These are phyloP conservation scores for Phytophthora tubulina DNA, from an alignment of 352 stramenopile genomes.

Conservation along the genomic window DNA sequence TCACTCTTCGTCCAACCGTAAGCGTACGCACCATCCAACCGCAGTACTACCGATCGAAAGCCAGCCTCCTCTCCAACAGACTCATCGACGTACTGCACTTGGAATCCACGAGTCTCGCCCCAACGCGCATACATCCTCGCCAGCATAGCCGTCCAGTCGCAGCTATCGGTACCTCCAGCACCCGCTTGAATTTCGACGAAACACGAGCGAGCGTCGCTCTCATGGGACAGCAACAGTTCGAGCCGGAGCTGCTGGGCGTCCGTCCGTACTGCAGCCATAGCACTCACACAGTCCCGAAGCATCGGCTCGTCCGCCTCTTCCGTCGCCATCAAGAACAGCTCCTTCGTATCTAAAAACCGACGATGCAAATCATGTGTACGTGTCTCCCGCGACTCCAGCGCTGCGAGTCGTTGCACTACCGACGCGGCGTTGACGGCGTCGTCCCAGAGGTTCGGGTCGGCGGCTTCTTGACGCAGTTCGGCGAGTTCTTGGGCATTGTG, in stretches of 20 bases:
- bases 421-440: constrained; percentile 61
- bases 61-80: constrained; percentile 76
- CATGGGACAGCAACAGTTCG: constrained; percentile 66
- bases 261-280: constrained; percentile 47
- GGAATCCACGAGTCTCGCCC: constrained; percentile 52
- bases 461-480: constrained; percentile 54
- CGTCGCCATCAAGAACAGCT: constrained; percentile 61
- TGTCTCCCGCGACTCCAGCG: constrained; percentile 59
- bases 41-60: constrained; percentile 70
- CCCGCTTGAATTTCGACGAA: constrained; percentile 86
- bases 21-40: constrained; percentile 74
- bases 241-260: constrained; percentile 67
- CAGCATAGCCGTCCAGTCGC: constrained; percentile 97
- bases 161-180: constrained; percentile 95
- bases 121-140: constrained; percentile 95
- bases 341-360: constrained; percentile 72
- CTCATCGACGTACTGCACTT: constrained; percentile 91
- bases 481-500: constrained; percentile 54
- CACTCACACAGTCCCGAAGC: constrained; percentile 56
- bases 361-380: constrained; percentile 49
- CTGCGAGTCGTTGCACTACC: constrained; percentile 69
- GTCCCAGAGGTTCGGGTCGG: constrained; percentile 66
- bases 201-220: constrained; percentile 70
- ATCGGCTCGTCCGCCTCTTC: constrained; percentile 71
- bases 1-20: constrained; percentile 96